phyloP scores from a whole-genome alignment of 2,329 filamentous ascomycete genomes.

The Aspergillus phoenicis region DNA sequence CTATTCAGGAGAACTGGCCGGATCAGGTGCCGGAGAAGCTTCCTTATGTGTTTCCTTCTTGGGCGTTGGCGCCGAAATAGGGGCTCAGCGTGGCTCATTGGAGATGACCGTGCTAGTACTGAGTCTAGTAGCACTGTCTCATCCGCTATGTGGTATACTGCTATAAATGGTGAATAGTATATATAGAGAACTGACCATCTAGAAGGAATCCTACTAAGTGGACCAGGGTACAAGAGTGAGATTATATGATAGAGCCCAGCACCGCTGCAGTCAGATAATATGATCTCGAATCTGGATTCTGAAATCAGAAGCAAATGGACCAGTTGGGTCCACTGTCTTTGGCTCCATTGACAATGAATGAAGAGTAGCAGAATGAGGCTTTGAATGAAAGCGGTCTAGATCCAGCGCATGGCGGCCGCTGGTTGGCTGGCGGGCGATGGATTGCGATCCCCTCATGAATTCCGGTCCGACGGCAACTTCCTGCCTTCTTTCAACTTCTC shows the following conservation, averaged over 20 bases:
- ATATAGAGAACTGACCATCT: not conserved
- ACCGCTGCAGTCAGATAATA: not conserved
- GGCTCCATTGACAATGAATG: too few relatives aligned
- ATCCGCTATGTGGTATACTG: too few relatives aligned
- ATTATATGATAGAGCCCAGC: too few relatives aligned
- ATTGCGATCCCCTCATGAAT: constrained; percentile 20
- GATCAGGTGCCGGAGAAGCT: constrained; percentile 57
- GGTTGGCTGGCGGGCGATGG: constrained; percentile 12
- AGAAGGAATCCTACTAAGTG: not conserved
- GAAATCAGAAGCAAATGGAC: too few relatives aligned
- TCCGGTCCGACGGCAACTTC: constrained; percentile 13
- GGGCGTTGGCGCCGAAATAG: constrained; percentile 49
- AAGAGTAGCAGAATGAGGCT: not conserved
- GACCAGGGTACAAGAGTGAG: not conserved
- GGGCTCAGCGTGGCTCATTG: not conserved
- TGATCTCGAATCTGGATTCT: too few relatives aligned
- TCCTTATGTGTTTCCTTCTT: constrained; percentile 57
- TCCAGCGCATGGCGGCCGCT: constrained; percentile 9
- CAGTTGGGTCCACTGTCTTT: too few relatives aligned
- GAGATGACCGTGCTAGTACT: too few relatives aligned
- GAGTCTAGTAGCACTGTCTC: too few relatives aligned
- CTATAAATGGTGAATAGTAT: not conserved
- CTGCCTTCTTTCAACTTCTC: not conserved
- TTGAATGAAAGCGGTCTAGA: constrained; percentile 20
- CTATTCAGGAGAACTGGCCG: constrained; percentile 56